Evolutionary conservation across 192 early-diverging fungal species (phyloP), one percentile per base, ranked within the genome.

Genomic region (Martensiomyces pterosporus): DNA sequence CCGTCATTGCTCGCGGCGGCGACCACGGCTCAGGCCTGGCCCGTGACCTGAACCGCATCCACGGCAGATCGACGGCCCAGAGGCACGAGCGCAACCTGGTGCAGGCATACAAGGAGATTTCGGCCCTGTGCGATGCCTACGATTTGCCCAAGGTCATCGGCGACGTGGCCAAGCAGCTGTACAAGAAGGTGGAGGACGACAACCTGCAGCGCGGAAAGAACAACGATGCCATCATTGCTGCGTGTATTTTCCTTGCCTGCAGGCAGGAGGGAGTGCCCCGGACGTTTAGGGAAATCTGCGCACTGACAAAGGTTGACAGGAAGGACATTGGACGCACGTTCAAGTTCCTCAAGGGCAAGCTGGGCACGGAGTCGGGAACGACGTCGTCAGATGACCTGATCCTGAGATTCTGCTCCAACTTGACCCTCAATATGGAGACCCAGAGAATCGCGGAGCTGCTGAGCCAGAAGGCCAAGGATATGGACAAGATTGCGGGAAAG

Each of bases 251-350:
- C 52, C 82, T 96, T 43, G 93, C 89, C 4, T 95, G 96, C 65
- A 77, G 88, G 12, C 84, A 91, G 59, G 81, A 94, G 52, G 75
- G 78, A 24, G 90, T 86, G 1, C 83, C 83, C 7, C 80, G 93
- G 50, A 93, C 96, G 1, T 96, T 94, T 64, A 90, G 90, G 49
- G 94, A 98, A 63, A 93, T 97, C 34, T 90, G 86, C 45, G 84
- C 86, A 4, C 55, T 93, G 50, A 94, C 92, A 0, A 89, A 92
- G 37, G 91, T 97, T 0, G 83, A 89, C 32, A 93, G 91, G 65
- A 96, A 92, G 56, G 93, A 96, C 43, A 91, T 96, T 68, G 92
- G 91, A 1, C 75, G 92, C 9, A 84, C 84, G 35, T 80, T 83
- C 52, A 70, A 78, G 48, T 54, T 58, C 35, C 55, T 80, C 22